Conservation (phyloP, 345 rosid species). For the Lepidium africanum region DNA sequence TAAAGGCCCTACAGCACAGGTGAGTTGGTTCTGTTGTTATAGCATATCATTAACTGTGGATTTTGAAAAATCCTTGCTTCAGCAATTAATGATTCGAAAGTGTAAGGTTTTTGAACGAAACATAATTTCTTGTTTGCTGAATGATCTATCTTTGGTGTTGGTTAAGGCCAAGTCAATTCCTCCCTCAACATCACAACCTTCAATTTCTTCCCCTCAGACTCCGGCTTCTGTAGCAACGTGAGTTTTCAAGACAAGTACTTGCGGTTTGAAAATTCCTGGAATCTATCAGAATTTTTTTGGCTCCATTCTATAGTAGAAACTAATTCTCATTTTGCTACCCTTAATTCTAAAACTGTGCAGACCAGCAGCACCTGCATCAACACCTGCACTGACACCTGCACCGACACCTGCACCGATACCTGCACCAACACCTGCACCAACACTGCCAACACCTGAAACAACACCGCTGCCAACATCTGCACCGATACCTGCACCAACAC, state of each 20-base stretch:
- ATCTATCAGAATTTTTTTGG: background rate
- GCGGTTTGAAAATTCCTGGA: background rate
- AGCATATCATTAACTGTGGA: background rate
- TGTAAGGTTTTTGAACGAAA: background rate
- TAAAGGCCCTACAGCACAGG: conserved; percentile 45
- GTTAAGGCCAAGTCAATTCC: conserved; percentile 46
- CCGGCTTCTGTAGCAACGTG: conserved; percentile 37
- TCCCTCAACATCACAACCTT: conserved; percentile 28
- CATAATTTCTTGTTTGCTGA: background rate
- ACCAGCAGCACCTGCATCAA: conserved; percentile 2
- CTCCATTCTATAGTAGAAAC: background rate
- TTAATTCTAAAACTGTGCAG: conserved; percentile 3
- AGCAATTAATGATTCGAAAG: background rate
- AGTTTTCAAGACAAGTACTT: conserved; percentile 17
- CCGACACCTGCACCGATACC: background rate
- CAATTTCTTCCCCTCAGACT: conserved; percentile 39
- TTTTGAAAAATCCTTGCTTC: background rate
- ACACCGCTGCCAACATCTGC: background rate
- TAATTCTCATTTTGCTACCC: background rate
- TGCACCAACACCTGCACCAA: background rate
- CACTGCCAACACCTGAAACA: background rate
- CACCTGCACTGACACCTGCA: background rate
- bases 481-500: too few species aligned
- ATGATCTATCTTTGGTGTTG: background rate
- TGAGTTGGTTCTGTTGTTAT: conserved; percentile 11